Conservation (phyloP, 305 asterid species). For the Solanum hybrid region DNA sequence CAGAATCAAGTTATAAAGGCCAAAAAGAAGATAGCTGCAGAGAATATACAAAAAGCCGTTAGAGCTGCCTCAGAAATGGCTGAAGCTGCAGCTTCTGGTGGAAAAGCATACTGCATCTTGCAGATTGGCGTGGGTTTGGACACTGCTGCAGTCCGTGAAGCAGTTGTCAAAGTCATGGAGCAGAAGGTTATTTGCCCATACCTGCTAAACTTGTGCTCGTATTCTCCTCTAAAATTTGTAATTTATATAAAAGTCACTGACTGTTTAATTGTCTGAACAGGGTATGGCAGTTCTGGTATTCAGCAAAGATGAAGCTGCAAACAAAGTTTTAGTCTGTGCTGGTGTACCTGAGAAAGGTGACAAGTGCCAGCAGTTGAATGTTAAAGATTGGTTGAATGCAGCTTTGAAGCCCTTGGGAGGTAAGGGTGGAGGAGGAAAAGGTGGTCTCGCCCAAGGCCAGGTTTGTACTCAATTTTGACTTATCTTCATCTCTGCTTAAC, state of each 20-base stretch:
- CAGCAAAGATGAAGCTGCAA: slow-evolving; percentile 56
- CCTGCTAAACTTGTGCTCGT: background rate
- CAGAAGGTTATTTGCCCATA: slow-evolving; percentile 46
- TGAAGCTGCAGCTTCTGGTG: slow-evolving; percentile 61
- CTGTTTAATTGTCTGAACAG: slow-evolving; percentile 28
- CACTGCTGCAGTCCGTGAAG: slow-evolving; percentile 95
- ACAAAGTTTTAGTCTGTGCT: slow-evolving; percentile 89
- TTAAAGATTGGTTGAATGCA: slow-evolving; percentile 68
- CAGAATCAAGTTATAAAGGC: slow-evolving; percentile 81
- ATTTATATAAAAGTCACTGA: background rate
- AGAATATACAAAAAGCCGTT: slow-evolving; percentile 70
- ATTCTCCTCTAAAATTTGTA: background rate
- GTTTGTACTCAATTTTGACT: slow-evolving; percentile 15
- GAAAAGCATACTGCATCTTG: slow-evolving; percentile 70
- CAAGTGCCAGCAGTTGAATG: slow-evolving; percentile 52
- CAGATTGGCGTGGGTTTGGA: slow-evolving; percentile 76
- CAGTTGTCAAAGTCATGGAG: slow-evolving; percentile 82
- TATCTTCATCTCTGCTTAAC: background rate
- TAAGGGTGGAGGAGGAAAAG: slow-evolving; percentile 98
- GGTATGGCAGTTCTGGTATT: slow-evolving; percentile 81
- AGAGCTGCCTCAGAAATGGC: slow-evolving; percentile 54
- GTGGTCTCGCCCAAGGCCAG: slow-evolving; percentile 97
- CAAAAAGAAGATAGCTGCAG: slow-evolving; percentile 82
- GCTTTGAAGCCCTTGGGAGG: slow-evolving; percentile 70
- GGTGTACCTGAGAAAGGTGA: slow-evolving; percentile 76